Evolutionary conservation across 192 early-diverging fungal genomes (phyloP), one percentile per base, ranked within the genome.

Genomic region (Paraglomus brasilianum): DNA sequence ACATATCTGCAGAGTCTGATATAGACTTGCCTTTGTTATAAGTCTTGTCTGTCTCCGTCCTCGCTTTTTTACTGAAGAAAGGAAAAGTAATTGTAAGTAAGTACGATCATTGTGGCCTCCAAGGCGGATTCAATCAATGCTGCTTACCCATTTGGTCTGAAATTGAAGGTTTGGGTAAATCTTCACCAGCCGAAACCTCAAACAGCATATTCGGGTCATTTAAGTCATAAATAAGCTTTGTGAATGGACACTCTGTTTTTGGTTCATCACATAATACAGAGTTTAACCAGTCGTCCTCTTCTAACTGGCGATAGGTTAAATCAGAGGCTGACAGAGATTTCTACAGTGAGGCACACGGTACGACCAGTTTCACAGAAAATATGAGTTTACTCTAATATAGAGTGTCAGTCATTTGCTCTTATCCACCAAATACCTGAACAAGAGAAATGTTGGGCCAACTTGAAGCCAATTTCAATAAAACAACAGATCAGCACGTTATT

Each of bases 221-320:
- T 61, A 90, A 74, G 71, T 90, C 78, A 10, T 86, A 72, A 8
- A 71, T 77, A 68, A 91, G 67, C 49, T 83, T 85, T 11, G 82
- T 74, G 58, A 85, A 82, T 7, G 85, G 77, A 44, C 74, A 74
- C 44, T 81, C 81, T 9, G 81, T 79, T 38, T 77, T 80, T 9
- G 86, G 82, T 4, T 83, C 73, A 61, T 93, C 93, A 93, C 94
- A 96, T 44, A 90, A 81, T 66, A 98, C 90, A 14, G 83, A 81
- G 50, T 86, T 78, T 42, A 88, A 78, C 89, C 92, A 98, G 39
- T 75, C 80, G 15, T 83, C 91, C 21, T 78, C 77, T 41, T 89
- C 86, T 8, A 94, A 57, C 21, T 85, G 79, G 40, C 81, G 78
- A 68, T 93, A 91, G 19, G 80, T 70, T 13, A 67, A 44, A 66